Percentiles rank a stretch among this genome's conserved stretches.
Conservation (phyloP, 345 rosid species). For the Syzygium grande region DNA sequence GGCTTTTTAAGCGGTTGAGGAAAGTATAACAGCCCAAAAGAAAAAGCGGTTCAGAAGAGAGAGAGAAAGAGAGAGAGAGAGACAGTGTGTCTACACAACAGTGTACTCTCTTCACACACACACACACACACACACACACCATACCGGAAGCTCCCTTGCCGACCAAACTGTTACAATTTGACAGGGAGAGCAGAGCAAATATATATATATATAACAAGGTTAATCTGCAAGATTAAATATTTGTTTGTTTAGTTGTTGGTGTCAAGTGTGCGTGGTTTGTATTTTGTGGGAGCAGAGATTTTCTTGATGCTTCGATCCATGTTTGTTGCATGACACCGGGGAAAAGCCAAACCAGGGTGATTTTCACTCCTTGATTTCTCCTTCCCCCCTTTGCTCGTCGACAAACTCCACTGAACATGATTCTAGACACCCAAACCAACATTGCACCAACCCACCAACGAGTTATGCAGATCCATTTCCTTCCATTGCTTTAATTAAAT, state of each 20-base stretch:
- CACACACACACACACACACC: background rate
- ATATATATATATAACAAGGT: background rate
- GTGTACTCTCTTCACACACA: background rate
- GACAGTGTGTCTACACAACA: background rate
- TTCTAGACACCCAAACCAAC: background rate
- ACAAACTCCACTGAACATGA: background rate
- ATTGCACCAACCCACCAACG: background rate
- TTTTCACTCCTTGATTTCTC: background rate
- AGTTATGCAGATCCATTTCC: background rate
- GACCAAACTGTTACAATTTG: constrained; percentile 11
- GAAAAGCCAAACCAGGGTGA: background rate
- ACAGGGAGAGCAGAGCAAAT: background rate
- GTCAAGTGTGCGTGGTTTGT: background rate
- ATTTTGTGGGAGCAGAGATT: background rate
- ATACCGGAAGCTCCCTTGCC: constrained; percentile 13
- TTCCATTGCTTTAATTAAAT: background rate
- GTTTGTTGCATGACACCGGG: background rate
- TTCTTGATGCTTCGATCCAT: background rate
- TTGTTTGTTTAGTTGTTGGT: background rate
- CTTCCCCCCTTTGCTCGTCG: background rate
- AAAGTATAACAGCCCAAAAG: background rate
- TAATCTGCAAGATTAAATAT: background rate
- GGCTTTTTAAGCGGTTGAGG: background rate
- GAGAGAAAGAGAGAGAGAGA: background rate
- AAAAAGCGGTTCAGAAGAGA: background rate